Base-by-base conservation (phyloP, 106 monocot genomes). In the Dioscorea alata region DNA sequence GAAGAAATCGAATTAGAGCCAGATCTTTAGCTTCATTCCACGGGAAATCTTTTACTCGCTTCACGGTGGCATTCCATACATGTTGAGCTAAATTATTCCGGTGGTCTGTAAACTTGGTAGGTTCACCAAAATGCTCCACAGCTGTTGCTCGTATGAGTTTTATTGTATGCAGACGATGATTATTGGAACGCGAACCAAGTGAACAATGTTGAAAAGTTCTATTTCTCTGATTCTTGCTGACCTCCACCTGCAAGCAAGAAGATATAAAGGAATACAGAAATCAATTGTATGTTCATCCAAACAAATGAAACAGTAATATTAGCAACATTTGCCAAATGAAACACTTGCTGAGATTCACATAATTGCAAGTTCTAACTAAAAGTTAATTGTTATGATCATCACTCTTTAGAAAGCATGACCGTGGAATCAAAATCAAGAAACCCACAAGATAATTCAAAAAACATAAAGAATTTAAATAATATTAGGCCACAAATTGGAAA, bases 21-120 rank as follows among this genome's bases (percentile, higher is more conserved):
- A 74, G 32, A 23, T 65, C 49, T 63, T 78, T 75, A 28, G 90
- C 86, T 68, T 81, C 64, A 63, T 74, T 69, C 86, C 86, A 90
- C 15, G 83, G 86, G 31, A 90, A 84, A 22, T 81, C 84, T 69
- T 74, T 83, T 32, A 84, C 8, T 34, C 33, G 34, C 51, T 77
- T 57, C 0, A 73, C 72, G 13, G 75, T 68, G 33, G 56, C 48
- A 31, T 61, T 50, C 28, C 4, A 25, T 21, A 86, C 24, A 15
- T 20, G 61, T 15, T 56, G 59, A 7, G 64, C 48, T 17, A 79
- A 59, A 17, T 21, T 69, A 48, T 71, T 54, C 20, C 82, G 33
- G 56, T 63, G 70, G 18, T 15, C 23, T 1, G 57, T 21, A 48
- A 51, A n/a, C 35, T 73, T 63, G 42, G 68, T 73, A 42, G 64